A percentile compares a stretch with the other conserved stretches of the same genome.
phyloP scores from a whole-genome alignment of 306 rosid genomes.

The Sphenostylis stenocarpa region DNA sequence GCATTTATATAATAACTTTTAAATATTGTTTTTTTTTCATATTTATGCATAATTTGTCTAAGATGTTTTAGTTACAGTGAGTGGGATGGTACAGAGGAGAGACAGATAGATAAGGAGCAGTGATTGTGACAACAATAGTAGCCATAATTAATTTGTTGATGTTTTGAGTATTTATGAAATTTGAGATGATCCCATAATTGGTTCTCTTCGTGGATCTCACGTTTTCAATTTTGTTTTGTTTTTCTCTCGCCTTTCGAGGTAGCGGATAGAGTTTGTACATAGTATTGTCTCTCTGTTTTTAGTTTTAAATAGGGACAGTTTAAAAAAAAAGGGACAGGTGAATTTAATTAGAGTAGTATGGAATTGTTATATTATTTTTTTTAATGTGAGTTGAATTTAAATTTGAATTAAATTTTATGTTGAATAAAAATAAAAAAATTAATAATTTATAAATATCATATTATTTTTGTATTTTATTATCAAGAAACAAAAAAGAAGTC shows the following conservation, averaged over 20 bases:
- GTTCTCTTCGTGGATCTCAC: not conserved
- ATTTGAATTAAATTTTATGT: no score
- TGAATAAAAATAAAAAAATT: no score
- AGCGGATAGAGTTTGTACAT: not conserved
- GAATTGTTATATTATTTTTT: no score
- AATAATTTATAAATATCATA: no score
- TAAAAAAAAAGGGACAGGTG: not conserved
- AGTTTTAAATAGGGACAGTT: not conserved
- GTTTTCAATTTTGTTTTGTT: not conserved
- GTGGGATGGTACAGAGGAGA: not conserved
- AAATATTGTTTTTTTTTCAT: not conserved
- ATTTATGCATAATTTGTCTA: not conserved
- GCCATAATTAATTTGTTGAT: not conserved
- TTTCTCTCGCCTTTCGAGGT: not conserved
- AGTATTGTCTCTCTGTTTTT: not conserved
- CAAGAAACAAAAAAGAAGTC: no score
- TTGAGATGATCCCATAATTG: not conserved
- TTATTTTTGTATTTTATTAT: no score
- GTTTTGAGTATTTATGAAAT: constrained; percentile 1
- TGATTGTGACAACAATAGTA: not conserved
- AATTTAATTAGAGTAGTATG: not conserved
- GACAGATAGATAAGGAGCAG: not conserved
- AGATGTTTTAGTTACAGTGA: constrained; percentile 23
- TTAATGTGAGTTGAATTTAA: no score
- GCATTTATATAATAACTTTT: not conserved